phyloP scores from a whole-genome alignment of 495 filamentous ascomycete genomes.

The Tuber magnatum region DNA sequence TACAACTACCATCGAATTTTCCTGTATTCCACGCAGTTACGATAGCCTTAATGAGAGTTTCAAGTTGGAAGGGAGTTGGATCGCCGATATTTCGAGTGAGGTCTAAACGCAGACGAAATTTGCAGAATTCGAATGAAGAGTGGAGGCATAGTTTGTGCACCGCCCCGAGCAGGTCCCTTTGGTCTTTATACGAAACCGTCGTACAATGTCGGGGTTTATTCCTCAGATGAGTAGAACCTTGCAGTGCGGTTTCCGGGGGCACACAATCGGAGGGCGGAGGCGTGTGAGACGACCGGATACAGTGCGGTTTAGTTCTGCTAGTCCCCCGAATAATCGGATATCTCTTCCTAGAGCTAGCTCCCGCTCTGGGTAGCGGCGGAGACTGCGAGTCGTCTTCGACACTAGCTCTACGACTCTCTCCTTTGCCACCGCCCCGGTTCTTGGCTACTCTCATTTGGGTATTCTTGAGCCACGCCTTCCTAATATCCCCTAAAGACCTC shows the following conservation, averaged over 20 bases:
- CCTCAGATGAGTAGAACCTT: not conserved
- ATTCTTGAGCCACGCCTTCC: not conserved
- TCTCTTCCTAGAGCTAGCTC: not conserved
- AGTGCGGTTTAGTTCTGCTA: not conserved
- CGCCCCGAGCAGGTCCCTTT: slow-evolving; percentile 16
- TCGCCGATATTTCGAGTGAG: slow-evolving; percentile 26
- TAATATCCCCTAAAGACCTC: not conserved
- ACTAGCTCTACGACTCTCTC: not conserved
- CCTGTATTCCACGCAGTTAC: slow-evolving; percentile 23
- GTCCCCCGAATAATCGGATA: not conserved
- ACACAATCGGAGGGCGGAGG: not conserved
- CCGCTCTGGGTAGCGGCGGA: not conserved
- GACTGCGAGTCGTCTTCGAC: not conserved
- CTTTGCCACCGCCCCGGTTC: not conserved
- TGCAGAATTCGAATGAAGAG: slow-evolving; percentile 26
- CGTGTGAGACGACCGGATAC: not conserved
- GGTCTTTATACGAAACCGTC: slow-evolving; percentile 14
- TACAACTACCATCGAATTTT: slow-evolving; percentile 10
- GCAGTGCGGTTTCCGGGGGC: not conserved
- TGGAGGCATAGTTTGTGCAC: slow-evolving; percentile 26
- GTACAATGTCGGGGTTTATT: slow-evolving; percentile 5
- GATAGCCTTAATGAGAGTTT: slow-evolving; percentile 22
- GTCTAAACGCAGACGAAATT: slow-evolving; percentile 14
- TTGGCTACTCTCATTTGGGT: not conserved
- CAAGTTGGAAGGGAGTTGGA: slow-evolving; percentile 11